phyloP scores from a whole-genome alignment of 805 yeast genomes.

The Candida odintsovae region DNA sequence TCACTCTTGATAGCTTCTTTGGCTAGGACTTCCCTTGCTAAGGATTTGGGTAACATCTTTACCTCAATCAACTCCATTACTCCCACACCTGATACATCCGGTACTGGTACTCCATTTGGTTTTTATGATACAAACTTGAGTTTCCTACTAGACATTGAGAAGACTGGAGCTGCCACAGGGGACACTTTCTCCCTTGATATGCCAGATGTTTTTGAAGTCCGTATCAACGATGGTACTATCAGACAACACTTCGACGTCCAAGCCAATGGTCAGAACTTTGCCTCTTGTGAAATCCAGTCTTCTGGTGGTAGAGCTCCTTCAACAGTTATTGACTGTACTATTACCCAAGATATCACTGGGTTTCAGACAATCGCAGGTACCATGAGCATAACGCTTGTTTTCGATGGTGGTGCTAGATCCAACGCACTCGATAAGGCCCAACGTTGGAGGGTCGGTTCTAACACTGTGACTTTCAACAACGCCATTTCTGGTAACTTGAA shows the following conservation, averaged over 20 bases:
- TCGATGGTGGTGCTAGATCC: slow-evolving; percentile 12
- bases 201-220: slow-evolving; percentile 13
- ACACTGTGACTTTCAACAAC: slow-evolving; percentile 13
- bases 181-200: slow-evolving; percentile 11
- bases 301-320: slow-evolving; percentile 6
- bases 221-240: slow-evolving; percentile 3
- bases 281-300: slow-evolving; percentile 9
- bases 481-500: slow-evolving; percentile 2
- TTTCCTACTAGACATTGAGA: slow-evolving; percentile 5
- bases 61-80: slow-evolving; percentile 8
- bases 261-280: slow-evolving; percentile 6
- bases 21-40: not conserved
- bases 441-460: slow-evolving; percentile 9
- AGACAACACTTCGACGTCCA: slow-evolving; percentile 6
- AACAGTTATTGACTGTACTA: slow-evolving; percentile 6
- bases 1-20: not conserved
- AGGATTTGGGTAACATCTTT: slow-evolving; percentile 2
- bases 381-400: slow-evolving; percentile 2
- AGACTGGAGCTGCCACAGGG: slow-evolving; percentile 7
- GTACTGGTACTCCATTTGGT: slow-evolving; percentile 3
- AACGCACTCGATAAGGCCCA: slow-evolving; percentile 4
- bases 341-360: slow-evolving; percentile 5
- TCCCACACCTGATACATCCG: not conserved
- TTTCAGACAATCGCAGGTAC: slow-evolving; percentile 6
- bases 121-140: slow-evolving; percentile 6